phyloP scores from a whole-genome alignment of 208 protist species.

The Novymonas esmeraldas region DNA sequence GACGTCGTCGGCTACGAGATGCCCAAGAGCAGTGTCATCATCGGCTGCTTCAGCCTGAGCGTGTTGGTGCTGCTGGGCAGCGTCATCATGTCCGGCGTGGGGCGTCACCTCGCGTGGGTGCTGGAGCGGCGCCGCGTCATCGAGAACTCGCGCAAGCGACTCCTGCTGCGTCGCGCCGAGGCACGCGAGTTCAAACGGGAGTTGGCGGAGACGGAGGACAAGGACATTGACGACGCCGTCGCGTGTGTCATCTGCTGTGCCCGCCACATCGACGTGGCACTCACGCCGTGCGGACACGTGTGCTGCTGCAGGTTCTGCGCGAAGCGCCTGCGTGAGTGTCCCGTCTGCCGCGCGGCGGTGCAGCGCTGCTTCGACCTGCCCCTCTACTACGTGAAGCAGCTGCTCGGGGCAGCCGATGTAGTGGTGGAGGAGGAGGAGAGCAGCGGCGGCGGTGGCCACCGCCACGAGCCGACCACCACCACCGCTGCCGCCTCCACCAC shows the following conservation, averaged over 20 bases:
- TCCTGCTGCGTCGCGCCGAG: slow-evolving; percentile 30
- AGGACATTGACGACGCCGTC: slow-evolving; percentile 33
- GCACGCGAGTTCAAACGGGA: slow-evolving; percentile 35
- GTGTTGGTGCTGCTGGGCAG: slow-evolving; percentile 46
- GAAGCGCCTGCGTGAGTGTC: slow-evolving; percentile 39
- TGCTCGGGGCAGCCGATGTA: slow-evolving; percentile 8
- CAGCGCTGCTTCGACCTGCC: slow-evolving; percentile 42
- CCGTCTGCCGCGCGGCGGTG: slow-evolving; percentile 48
- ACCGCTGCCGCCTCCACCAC: slow-evolving; percentile 4
- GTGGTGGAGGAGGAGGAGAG: slow-evolving; percentile 6
- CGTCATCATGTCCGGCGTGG: slow-evolving; percentile 40
- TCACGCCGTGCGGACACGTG: slow-evolving; percentile 53
- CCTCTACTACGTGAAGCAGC: slow-evolving; percentile 37
- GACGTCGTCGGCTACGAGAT: slow-evolving; percentile 36
- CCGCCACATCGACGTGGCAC: slow-evolving; percentile 43
- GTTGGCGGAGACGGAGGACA: slow-evolving; percentile 35
- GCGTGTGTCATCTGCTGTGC: slow-evolving; percentile 54
- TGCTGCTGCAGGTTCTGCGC: slow-evolving; percentile 51
- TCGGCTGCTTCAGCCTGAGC: slow-evolving; percentile 38
- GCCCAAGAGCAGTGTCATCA: slow-evolving; percentile 30
- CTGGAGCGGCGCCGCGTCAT: slow-evolving; percentile 44
- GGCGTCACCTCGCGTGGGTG: slow-evolving; percentile 37
- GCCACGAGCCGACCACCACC: neutral
- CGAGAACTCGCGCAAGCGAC: slow-evolving; percentile 18
- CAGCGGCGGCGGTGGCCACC: neutral